These are phyloP conservation scores for Drechslera avenae DNA, from an alignment of 2,329 filamentous ascomycete species.

Conservation along the genomic window DNA sequence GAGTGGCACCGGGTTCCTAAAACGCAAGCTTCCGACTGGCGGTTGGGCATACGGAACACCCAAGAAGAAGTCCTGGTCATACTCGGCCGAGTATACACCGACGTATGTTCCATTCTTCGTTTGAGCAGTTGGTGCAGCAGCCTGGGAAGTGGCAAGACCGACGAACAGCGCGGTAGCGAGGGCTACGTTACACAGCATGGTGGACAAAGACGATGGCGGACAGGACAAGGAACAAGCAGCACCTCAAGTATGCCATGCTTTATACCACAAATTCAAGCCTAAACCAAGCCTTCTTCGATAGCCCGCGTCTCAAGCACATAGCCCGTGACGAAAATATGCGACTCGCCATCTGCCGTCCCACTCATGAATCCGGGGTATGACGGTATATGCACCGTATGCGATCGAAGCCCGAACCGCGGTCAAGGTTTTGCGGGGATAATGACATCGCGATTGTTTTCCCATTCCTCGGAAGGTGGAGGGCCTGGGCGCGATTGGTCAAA, in stretches of 20 bases:
- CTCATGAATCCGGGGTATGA: slow-evolving; percentile 9
- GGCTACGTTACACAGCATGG: slow-evolving; percentile 22
- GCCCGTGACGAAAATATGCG: neutral
- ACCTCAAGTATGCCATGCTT: slow-evolving; percentile 8
- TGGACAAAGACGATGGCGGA: slow-evolving; percentile 1
- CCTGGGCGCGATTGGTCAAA: slow-evolving; percentile 1
- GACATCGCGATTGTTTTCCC: slow-evolving; percentile 7
- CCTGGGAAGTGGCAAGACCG: slow-evolving; percentile 16
- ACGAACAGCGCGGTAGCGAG: slow-evolving; percentile 20
- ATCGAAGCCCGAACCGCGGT: slow-evolving; percentile 7
- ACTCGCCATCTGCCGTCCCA: slow-evolving; percentile 11
- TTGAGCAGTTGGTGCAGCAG: slow-evolving; percentile 38
- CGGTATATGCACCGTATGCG: slow-evolving; percentile 3
- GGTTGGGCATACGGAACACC: slow-evolving; percentile 56
- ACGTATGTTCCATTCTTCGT: slow-evolving; percentile 53
- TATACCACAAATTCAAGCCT: slow-evolving; percentile 5
- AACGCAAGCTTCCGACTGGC: slow-evolving; percentile 55
- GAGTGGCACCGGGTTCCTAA: slow-evolving; percentile 55
- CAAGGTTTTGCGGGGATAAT: slow-evolving; percentile 10
- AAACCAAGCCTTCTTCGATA: neutral
- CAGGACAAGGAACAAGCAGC: neutral
- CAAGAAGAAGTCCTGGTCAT: slow-evolving; percentile 54
- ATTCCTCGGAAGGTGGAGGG: slow-evolving; percentile 6
- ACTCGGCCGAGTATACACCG: slow-evolving; percentile 47
- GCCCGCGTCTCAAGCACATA: neutral